Base-by-base conservation (phyloP, 2,329 filamentous ascomycete genomes). In the Epichloe festucae region DNA sequence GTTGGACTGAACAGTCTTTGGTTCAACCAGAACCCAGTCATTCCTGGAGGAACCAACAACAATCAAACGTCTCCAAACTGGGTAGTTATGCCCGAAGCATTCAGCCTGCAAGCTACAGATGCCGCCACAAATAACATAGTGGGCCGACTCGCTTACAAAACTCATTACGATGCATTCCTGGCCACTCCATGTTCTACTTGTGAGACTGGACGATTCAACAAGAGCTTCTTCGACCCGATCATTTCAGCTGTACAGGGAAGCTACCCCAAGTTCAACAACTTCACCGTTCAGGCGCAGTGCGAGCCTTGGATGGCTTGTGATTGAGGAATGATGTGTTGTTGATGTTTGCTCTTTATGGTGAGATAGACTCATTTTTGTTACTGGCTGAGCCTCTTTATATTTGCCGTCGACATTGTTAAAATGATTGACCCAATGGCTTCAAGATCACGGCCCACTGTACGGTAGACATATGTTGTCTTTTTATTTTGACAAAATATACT, bases 81-180 rank as follows among this genome's bases (percentile, higher is more conserved):
- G 67, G 66, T 70, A 5, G 62, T 70, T 40, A 69, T 70, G 65
- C 67, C 67, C 0, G 66, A 70, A 49, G 58, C 65, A 1, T 68
- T 70, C 50, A 65, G 58, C 17, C 56, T 70, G 34, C 58, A 62
- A 46, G 67, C 65, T 2, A 63, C 61, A 3, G 66, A 69, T 49
- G 58, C 60, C 39, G 58, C 64, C 12, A 64, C 60, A 27, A 59
- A 65, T 31, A 64, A 60, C 3, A 52, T 66, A 4, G 56, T 70
- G 21, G 67, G 67, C 6, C 62, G 62, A 49, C 58, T 70, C 34
- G 60, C 61, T 5, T 70, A 69, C 58, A 66, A 65, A 23, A 68
- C 67, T 12, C 66, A 64, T 21, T 69, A 69, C 44, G 65, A 67
- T 46, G 62, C 63, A 34, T 70, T 69, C 58, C 58, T 69, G 31